Conservation (phyloP, 345 rosid genomes). For the Sisymbrium altissimum region DNA sequence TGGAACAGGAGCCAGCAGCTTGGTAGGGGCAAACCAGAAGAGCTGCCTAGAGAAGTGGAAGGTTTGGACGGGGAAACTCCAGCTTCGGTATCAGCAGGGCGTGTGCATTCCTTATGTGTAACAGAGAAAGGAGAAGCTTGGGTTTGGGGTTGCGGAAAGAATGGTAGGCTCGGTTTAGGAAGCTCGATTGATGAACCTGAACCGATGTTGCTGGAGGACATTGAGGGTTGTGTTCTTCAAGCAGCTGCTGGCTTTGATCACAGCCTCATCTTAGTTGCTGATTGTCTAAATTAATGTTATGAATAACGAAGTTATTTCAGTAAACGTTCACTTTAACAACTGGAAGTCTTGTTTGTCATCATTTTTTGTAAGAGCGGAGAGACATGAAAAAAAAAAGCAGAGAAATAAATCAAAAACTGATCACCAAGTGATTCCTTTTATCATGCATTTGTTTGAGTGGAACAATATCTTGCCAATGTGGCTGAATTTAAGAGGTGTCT, state of each 20-base stretch:
- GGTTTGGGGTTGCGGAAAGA: conserved; percentile 88
- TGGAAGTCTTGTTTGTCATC: not conserved
- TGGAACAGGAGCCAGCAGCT: conserved; percentile 84
- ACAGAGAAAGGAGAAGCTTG: conserved; percentile 65
- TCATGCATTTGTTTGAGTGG: not conserved
- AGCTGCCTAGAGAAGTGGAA: conserved; percentile 45
- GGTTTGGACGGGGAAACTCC: conserved; percentile 52
- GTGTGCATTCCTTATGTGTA: conserved; percentile 67
- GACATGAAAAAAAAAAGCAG: not conserved
- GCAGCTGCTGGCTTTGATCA: conserved; percentile 80
- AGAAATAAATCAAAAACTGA: not conserved
- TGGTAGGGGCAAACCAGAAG: conserved; percentile 63
- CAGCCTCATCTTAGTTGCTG: conserved; percentile 47
- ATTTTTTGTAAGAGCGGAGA: not conserved
- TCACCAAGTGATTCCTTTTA: not conserved
- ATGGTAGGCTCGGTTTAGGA: conserved; percentile 84
- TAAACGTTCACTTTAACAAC: not conserved
- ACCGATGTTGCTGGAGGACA: conserved; percentile 52
- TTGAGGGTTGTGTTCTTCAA: conserved; percentile 63
- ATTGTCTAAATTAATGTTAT: not conserved
- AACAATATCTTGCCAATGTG: not conserved
- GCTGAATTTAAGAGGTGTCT: not conserved
- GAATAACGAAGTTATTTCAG: not conserved
- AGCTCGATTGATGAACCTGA: conserved; percentile 67
- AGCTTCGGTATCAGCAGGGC: conserved; percentile 59